A percentile compares a stretch with the other conserved stretches of the same genome.
These are phyloP conservation scores for Syncephalastrum sp. DNA, from an alignment of 371 early-diverging fungal species.

Conservation along the genomic window DNA sequence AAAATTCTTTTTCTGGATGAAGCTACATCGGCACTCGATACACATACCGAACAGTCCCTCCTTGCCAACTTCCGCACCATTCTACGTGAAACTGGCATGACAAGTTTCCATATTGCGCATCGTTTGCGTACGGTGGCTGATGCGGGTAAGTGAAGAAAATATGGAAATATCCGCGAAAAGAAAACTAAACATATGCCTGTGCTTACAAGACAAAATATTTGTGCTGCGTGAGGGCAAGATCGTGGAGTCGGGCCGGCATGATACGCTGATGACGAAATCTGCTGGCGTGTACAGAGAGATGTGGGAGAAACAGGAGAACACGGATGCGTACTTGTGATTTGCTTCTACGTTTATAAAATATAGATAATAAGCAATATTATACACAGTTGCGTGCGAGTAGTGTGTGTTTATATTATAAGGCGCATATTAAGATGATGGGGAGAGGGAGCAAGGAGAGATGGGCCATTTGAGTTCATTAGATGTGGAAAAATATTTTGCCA, in stretches of 20 bases:
- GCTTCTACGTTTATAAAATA: no score
- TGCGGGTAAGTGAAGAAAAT: slow-evolving; percentile 51
- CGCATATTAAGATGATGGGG: no score
- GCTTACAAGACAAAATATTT: slow-evolving; percentile 62
- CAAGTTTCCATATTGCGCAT: slow-evolving; percentile 83
- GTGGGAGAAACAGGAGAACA: slow-evolving; percentile 80
- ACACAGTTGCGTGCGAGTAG: no score
- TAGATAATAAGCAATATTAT: no score
- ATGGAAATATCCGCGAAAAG: not conserved
- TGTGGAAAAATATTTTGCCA: no score
- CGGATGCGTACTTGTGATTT: slow-evolving; percentile 16
- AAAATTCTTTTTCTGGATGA: slow-evolving; percentile 79
- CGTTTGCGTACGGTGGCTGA: slow-evolving; percentile 76
- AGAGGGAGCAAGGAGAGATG: no score
- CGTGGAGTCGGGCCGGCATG: slow-evolving; percentile 71
- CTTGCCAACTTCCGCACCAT: slow-evolving; percentile 74
- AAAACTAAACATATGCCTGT: no score
- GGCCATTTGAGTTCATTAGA: no score
- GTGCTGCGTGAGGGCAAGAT: slow-evolving; percentile 70
- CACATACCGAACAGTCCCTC: slow-evolving; percentile 81
- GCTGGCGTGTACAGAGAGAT: slow-evolving; percentile 79
- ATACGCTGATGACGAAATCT: slow-evolving; percentile 52
- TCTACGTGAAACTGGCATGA: slow-evolving; percentile 57
- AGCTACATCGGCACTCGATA: slow-evolving; percentile 69
- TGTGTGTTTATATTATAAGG: no score